Percentiles rank a stretch among this genome's conserved stretches.
Evolutionary conservation across 2,329 filamentous ascomycete species (phyloP).

Genomic region (Geosmithia putterillii): DNA sequence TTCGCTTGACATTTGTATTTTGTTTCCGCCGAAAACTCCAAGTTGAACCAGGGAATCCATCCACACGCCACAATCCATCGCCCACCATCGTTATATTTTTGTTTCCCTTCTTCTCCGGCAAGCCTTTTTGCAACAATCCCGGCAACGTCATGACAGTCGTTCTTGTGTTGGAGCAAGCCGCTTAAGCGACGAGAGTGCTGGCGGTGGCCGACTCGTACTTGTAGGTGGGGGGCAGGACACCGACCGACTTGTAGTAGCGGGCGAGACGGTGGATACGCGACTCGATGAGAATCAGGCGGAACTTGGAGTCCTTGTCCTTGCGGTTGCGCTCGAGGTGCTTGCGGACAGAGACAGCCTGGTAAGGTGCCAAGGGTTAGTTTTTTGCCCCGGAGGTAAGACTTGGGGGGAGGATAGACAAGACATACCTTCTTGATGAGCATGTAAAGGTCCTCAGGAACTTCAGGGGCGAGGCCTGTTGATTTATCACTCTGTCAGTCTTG

Average conservation of each 20-base stretch:
- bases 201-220: constrained; percentile 98
- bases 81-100: too few species aligned
- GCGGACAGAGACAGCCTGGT: constrained; percentile 87
- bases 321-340: constrained; percentile 99
- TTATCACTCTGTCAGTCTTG: constrained; percentile 87
- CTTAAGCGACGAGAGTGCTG: constrained; percentile 85
- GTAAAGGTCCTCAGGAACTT: constrained; percentile 99
- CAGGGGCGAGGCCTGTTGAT: constrained; percentile 81
- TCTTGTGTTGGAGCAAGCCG: constrained; percentile 8
- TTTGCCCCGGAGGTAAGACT: background rate
- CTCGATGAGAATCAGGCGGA: constrained; percentile 99
- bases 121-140: background rate
- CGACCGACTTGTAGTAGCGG: constrained; percentile 98
- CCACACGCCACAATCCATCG: constrained; percentile 4
- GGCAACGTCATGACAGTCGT: background rate
- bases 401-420: constrained; percentile 1
- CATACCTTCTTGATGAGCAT: constrained; percentile 99
- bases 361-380: background rate
- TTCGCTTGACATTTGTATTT: constrained; percentile 11
- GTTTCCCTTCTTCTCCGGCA: background rate
- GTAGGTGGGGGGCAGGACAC: constrained; percentile 82
- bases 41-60: constrained; percentile 23
- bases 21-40: constrained; percentile 25
- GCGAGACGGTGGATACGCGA: constrained; percentile 99
- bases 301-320: constrained; percentile 99